Evolutionary conservation across 2,329 filamentous ascomycete genomes (phyloP).

Genomic region (Celoporthe dispersa): DNA sequence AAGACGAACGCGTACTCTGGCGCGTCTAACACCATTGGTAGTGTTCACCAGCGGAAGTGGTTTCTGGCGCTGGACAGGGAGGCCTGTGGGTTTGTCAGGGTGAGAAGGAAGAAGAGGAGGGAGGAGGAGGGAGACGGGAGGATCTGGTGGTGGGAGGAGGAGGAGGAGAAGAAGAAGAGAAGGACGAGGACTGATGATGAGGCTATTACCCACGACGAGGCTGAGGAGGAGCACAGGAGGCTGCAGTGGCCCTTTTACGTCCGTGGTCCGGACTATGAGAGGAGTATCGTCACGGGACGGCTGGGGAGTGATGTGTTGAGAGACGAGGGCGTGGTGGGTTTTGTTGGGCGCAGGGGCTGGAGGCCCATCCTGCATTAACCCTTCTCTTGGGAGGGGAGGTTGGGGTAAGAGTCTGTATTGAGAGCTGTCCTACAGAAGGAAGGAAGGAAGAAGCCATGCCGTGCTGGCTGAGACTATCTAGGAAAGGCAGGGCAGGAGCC

Average conservation of each 20-base stretch:
- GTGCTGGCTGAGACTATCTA: too few relatives aligned
- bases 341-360: conserved; percentile 65
- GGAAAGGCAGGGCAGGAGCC: too few relatives aligned
- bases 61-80: conserved; percentile 65
- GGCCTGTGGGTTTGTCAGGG: conserved; percentile 59
- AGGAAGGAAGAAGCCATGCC: too few relatives aligned
- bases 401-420: too few relatives aligned
- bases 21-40: conserved; percentile 67
- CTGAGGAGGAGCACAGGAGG: conserved; percentile 30
- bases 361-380: conserved; percentile 46
- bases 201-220: background rate
- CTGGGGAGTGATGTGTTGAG: conserved; percentile 60
- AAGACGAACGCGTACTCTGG: conserved; percentile 69
- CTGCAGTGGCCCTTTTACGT: conserved; percentile 65
- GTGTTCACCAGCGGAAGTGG: conserved; percentile 70
- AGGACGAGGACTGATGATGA: conserved; percentile 18
- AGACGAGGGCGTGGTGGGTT: conserved; percentile 64
- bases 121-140: conserved; percentile 19
- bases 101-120: conserved; percentile 30
- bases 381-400: too few relatives aligned
- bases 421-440: too few relatives aligned
- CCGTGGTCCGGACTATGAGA: conserved; percentile 61
- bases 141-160: conserved; percentile 34
- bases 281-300: conserved; percentile 69
- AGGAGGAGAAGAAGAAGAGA: conserved; percentile 28